These are phyloP conservation scores for Mycothermus thermophilus DNA, from an alignment of 495 filamentous ascomycete genomes.

Conservation along the genomic window DNA sequence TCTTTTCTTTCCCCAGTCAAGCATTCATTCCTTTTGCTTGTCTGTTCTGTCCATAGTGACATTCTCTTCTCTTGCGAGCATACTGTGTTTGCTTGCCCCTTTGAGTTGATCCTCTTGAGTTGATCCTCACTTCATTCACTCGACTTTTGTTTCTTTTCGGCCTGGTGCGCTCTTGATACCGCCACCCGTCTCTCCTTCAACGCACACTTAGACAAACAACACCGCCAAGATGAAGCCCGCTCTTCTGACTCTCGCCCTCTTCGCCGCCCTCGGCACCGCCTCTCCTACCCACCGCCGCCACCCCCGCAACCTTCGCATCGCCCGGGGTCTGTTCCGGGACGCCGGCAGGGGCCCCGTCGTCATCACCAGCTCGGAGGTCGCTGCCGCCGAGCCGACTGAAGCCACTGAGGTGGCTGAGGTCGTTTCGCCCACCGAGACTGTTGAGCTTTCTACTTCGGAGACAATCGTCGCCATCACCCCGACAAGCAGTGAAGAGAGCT, in stretches of 20 bases:
- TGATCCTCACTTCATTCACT: conserved; percentile 33
- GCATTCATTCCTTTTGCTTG: conserved; percentile 25
- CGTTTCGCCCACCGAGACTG: too few relatives aligned
- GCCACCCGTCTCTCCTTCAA: too few relatives aligned
- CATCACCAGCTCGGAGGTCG: conserved; percentile 3
- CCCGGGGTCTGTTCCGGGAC: neutral
- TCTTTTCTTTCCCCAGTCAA: conserved; percentile 17
- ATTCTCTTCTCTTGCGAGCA: conserved; percentile 20
- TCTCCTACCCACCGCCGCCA: conserved; percentile 25
- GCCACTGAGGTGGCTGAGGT: too few relatives aligned
- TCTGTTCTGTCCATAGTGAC: conserved; percentile 20
- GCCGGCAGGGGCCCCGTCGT: neutral
- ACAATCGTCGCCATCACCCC: too few relatives aligned
- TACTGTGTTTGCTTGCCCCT: conserved; percentile 29
- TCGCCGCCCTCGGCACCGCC: conserved; percentile 31
- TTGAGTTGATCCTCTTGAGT: conserved; percentile 30
- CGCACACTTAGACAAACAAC: too few relatives aligned
- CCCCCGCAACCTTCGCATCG: conserved; percentile 18
- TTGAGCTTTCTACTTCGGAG: too few relatives aligned
- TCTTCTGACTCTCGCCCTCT: conserved; percentile 29
- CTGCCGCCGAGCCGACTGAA: neutral
- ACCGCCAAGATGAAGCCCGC: conserved; percentile 34
- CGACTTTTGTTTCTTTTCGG: too few relatives aligned
- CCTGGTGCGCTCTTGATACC: conserved; percentile 13
- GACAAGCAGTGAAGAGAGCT: too few relatives aligned